Conservation (phyloP, 257 asterid genomes). For the Knoxia roxburghii region DNA sequence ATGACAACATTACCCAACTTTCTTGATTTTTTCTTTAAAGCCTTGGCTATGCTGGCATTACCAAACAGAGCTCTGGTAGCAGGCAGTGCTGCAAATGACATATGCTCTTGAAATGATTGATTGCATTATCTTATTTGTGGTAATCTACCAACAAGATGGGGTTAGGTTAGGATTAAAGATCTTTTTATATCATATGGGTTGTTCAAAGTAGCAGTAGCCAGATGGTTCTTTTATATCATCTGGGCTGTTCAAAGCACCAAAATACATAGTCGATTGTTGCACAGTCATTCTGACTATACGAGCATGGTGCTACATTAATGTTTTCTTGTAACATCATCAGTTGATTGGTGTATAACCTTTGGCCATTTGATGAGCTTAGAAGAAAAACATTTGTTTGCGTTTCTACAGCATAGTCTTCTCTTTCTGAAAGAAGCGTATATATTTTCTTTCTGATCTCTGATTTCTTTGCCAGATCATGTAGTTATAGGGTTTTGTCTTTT, state of each 20-base stretch:
- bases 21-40: too few species aligned
- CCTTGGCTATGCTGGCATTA: too few species aligned
- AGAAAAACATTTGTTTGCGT: constrained; percentile 17
- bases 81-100: not conserved
- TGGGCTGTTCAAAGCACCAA: constrained; percentile 30
- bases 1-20: too few species aligned
- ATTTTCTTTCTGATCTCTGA: too few species aligned
- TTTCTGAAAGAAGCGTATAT: too few species aligned
- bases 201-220: too few species aligned
- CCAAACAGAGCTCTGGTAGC: not conserved
- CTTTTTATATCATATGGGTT: not conserved
- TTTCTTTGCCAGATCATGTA: too few species aligned
- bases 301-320: constrained; percentile 47
- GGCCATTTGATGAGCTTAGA: not conserved
- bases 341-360: constrained; percentile 12
- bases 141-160: too few species aligned
- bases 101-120: not conserved
- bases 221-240: too few species aligned
- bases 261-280: constrained; percentile 37
- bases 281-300: constrained; percentile 31
- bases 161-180: not conserved
- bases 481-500: too few species aligned
- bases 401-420: too few species aligned
- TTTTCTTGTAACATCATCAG: constrained; percentile 22
- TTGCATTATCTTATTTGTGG: not conserved